Evolutionary conservation across 2,329 filamentous ascomycete genomes (phyloP), one percentile per base, ranked within the genome.

Genomic region (Hortaea sp.): DNA sequence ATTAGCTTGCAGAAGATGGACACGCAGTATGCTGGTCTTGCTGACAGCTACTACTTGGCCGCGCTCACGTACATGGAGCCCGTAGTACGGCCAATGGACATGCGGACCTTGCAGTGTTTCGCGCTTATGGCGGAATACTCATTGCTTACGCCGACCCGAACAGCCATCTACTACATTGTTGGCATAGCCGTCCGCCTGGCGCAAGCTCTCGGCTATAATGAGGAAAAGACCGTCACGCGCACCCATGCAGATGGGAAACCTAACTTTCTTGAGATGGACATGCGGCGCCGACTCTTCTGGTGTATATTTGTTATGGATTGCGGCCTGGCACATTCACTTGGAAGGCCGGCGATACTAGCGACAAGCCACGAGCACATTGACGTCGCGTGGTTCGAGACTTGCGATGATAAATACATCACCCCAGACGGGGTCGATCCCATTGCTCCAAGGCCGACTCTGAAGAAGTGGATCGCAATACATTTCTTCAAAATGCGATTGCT

Each of bases 1-100:
- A 94, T 95, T 59, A 90, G 88, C 63, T 78, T 97, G 66, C 90
- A 97, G 66, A 95, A 94, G 65, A 75, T 95, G 58, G 87, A 89
- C 61, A 79, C 83, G 0, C 82, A 86, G 53, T 97, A 92, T 64
- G 88, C 89, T n/a, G 89, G 89, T 27, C 72, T 97, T 29, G 90
- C 92, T 29, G 90, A 97, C 66, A 89, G 88, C 62, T 97, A 94
- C 68, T 97, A 95, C 60, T 75, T 95, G 20, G 85, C 89, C 27
- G 90, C 90, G 5, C 81, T 97, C 69, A 81, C 83, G 51, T 82
- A 82, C 57, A 81, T 97, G 50, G 86, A 95, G 63, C 79, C 81
- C 2, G 82, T 94, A 7, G 77, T 97, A 45, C 81, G 82, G 44
- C 81, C 84, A n/a, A 95, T 94, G 73, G 87, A 97, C 63, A 68